Percentiles rank a stretch among this genome's conserved stretches.
phyloP scores from a whole-genome alignment of 805 yeast species.

The Barnettozyma sp. region DNA sequence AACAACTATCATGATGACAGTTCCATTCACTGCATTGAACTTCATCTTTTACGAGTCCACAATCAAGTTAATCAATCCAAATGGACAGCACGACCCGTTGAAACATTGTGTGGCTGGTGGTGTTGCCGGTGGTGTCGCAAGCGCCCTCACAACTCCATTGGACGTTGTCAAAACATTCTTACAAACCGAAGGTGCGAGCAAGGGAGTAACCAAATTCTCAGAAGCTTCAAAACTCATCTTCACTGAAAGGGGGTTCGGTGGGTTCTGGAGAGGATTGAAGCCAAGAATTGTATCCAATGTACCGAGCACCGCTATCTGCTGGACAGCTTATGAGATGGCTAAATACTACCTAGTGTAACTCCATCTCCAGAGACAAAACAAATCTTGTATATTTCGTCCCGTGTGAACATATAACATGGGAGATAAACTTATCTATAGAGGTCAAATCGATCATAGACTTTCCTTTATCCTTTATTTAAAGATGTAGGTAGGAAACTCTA shows the following conservation, averaged over 20 bases:
- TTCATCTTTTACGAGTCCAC: constrained; percentile 86
- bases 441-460: neutral
- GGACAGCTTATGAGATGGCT: constrained; percentile 99
- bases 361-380: neutral
- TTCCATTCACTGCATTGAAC: constrained; percentile 92
- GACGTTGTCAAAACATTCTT: constrained; percentile 89
- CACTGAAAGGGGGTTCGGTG: constrained; percentile 47
- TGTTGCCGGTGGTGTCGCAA: constrained; percentile 90
- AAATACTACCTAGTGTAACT: constrained; percentile 37
- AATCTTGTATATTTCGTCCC: neutral
- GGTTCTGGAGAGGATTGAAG: constrained; percentile 76
- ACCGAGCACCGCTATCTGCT: constrained; percentile 93
- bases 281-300: constrained; percentile 90
- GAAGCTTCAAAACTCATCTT: constrained; percentile 73
- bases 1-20: constrained; percentile 85
- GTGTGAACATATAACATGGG: neutral
- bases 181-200: constrained; percentile 66
- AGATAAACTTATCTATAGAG: neutral
- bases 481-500: too few relatives aligned
- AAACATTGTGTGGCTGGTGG: constrained; percentile 91
- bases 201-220: constrained; percentile 42
- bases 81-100: constrained; percentile 76
- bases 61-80: constrained; percentile 70
- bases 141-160: constrained; percentile 89
- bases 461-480: too few relatives aligned